Base-by-base conservation (phyloP, 371 early-diverging fungal species). In the Cokeromyces recurvatus region DNA sequence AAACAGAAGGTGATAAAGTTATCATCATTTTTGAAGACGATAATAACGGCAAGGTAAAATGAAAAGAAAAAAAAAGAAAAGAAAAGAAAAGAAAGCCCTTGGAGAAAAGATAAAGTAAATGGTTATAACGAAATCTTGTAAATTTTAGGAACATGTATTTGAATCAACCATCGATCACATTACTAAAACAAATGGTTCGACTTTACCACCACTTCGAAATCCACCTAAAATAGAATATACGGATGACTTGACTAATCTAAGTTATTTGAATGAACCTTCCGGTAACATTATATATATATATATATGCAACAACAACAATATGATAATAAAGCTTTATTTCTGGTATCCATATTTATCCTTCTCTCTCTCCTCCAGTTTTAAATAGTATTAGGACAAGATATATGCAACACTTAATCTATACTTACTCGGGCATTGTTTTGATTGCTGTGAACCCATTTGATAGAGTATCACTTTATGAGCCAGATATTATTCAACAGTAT, bases 371-470 rank as follows among this genome's bases (percentile, higher is more conserved):
- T 29, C 29, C 29, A 67, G 95, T 97, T 1, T 76, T 95, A 50
- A 86, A 94, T 66, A 93, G 90, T 46, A 86, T 95, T 48, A 71
- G 78, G 29, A 80, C 90, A 12, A 82, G 96, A 43, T 97, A 95
- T 62, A 75, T 79, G 22, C 89, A 90, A 62, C 87, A 85, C 64
- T 82, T 86, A 64, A 95, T 97, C 46, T 99, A 99, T 66, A 99
- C 99, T 15, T 97, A 96, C 62, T 96, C 97, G 23, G 99, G 99
- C 23, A 92, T 97, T 48, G 97, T 99, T 39, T 74, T 99, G 52
- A 91, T 99, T 46, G 96, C 99, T 37, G 86, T 95, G 55, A 99
- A 99, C 65, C 99, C 99, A 1, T 99, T 97, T 63, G 86, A 85
- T 53, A 76, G 89, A 21, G 82, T 99, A 38, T 72, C 85, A 17